These are phyloP conservation scores for Ceratocystis lukuohia DNA, from an alignment of 2,329 filamentous ascomycete genomes.

Conservation along the genomic window DNA sequence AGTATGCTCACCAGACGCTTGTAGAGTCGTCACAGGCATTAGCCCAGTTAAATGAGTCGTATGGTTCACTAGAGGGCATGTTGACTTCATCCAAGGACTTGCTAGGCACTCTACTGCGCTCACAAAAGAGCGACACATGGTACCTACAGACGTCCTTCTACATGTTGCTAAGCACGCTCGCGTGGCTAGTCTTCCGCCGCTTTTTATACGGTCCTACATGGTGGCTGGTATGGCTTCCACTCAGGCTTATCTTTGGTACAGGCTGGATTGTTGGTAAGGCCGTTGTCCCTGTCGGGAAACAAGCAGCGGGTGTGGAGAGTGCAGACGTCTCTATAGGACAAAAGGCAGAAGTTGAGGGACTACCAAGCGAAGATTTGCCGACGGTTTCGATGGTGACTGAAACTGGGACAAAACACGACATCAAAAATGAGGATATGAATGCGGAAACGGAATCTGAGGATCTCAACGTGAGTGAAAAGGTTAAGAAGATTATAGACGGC, in stretches of 20 bases:
- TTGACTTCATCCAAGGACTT: slow-evolving; percentile 61
- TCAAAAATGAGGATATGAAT: slow-evolving; percentile 24
- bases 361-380: slow-evolving; percentile 33
- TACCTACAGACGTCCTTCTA: slow-evolving; percentile 87
- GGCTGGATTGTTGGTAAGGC: slow-evolving; percentile 42
- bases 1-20: slow-evolving; percentile 81
- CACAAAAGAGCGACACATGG: slow-evolving; percentile 95
- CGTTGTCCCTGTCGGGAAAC: slow-evolving; percentile 29
- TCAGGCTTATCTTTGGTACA: slow-evolving; percentile 52
- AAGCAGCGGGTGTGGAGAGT: slow-evolving; percentile 23
- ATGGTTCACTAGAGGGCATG: slow-evolving; percentile 64
- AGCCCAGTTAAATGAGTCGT: slow-evolving; percentile 66
- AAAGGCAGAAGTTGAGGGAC: slow-evolving; percentile 24
- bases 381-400: slow-evolving; percentile 28
- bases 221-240: slow-evolving; percentile 75
- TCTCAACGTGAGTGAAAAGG: slow-evolving; percentile 37
- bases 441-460: slow-evolving; percentile 24
- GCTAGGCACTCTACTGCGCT: slow-evolving; percentile 64
- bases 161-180: slow-evolving; percentile 60
- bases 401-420: background rate
- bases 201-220: slow-evolving; percentile 79
- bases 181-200: slow-evolving; percentile 75
- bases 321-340: slow-evolving; percentile 24
- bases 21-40: slow-evolving; percentile 72
- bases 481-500: slow-evolving; percentile 42